A percentile compares a stretch with the other conserved stretches of the same genome.
Evolutionary conservation across 2,329 filamentous ascomycete species (phyloP).

Genomic region (Dissoconium aciculare): DNA sequence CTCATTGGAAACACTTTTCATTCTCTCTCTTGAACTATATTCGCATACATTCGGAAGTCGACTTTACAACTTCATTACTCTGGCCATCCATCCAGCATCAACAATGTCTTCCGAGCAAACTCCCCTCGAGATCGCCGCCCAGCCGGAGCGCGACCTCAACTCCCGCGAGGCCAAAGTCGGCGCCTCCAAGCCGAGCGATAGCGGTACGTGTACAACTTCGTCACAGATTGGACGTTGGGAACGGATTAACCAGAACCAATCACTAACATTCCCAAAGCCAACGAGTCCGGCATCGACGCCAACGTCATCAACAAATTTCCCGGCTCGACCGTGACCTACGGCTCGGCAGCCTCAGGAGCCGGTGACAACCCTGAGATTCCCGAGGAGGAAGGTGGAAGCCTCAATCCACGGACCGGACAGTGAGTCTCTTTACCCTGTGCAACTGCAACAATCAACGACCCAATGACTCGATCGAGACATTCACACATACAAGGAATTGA

Average conservation of each 20-base stretch:
- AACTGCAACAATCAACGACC: neutral
- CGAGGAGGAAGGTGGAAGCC: slow-evolving; percentile 30
- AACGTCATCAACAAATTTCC: slow-evolving; percentile 29
- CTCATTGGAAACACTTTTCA: too few relatives aligned
- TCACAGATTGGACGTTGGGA: too few relatives aligned
- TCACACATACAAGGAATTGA: too few relatives aligned
- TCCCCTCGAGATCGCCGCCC: slow-evolving; percentile 30
- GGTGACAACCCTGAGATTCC: slow-evolving; percentile 37
- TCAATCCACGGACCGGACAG: slow-evolving; percentile 28
- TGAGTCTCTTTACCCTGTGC: slow-evolving; percentile 15
- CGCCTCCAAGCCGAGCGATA: slow-evolving; percentile 6
- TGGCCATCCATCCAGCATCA: too few relatives aligned
- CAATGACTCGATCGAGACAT: neutral
- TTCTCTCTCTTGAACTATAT: too few relatives aligned
- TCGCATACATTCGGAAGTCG: too few relatives aligned
- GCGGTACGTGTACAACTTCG: slow-evolving; percentile 11
- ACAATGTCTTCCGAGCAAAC: too few relatives aligned
- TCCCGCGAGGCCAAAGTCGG: slow-evolving; percentile 25
- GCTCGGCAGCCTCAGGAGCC: slow-evolving; percentile 29
- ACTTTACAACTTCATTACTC: too few relatives aligned
- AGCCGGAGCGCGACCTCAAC: slow-evolving; percentile 37
- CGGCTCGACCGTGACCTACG: slow-evolving; percentile 30
- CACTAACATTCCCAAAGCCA: slow-evolving; percentile 18
- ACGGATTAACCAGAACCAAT: neutral
- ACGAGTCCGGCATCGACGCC: slow-evolving; percentile 36